Conservation (phyloP, 495 filamentous ascomycete species). For the Astrocystis sublimbata region DNA sequence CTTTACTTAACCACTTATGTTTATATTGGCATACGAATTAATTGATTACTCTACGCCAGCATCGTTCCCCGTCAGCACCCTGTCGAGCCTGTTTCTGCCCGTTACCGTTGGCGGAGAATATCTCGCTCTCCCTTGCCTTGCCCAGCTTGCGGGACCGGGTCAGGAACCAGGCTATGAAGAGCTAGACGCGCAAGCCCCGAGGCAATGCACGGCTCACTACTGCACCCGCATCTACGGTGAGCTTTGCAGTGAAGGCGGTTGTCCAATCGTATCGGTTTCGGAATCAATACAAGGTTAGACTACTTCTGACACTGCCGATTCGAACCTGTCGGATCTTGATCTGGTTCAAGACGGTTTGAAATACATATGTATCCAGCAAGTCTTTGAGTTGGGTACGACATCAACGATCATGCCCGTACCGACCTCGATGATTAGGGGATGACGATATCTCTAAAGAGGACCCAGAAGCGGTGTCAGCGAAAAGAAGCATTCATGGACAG, state of each 20-base stretch:
- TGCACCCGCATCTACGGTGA: background rate
- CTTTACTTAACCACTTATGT: background rate
- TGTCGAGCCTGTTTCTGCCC: too few relatives aligned
- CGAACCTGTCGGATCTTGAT: background rate
- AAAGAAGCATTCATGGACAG: too few relatives aligned
- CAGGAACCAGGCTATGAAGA: too few relatives aligned
- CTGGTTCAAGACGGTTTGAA: background rate
- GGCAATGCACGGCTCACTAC: constrained; percentile 1
- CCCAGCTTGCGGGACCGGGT: background rate
- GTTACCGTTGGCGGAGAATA: background rate
- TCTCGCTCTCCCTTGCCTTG: constrained; percentile 6
- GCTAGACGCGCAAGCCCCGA: constrained; percentile 7
- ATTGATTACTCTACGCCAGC: background rate
- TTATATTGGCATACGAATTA: background rate
- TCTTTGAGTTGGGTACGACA: background rate
- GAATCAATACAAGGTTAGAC: background rate
- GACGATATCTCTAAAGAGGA: constrained; percentile 2
- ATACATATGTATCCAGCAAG: background rate
- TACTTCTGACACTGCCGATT: background rate
- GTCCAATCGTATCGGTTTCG: constrained; percentile 3
- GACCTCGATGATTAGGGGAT: background rate
- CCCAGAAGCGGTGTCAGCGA: too few relatives aligned
- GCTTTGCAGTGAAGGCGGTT: background rate
- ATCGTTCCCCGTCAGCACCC: too few relatives aligned
- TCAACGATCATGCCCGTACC: background rate